These are phyloP conservation scores for Gastrolobium bilobum DNA, from an alignment of 306 rosid species.

Conservation along the genomic window DNA sequence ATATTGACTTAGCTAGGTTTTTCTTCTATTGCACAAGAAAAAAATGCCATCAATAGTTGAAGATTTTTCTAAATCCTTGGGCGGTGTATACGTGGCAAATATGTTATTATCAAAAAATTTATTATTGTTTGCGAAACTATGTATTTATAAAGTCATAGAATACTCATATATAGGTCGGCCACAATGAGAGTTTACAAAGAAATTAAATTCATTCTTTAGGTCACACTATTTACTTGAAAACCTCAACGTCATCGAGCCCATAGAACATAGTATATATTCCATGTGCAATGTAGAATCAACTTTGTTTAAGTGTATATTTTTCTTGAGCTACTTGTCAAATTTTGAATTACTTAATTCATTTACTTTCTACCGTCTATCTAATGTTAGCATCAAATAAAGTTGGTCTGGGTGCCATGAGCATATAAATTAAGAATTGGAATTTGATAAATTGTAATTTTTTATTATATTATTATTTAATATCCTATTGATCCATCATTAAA, in stretches of 20 bases:
- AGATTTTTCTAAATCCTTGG: conserved; percentile 31
- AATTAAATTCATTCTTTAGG: not conserved
- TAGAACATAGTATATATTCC: not conserved
- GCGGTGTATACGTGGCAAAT: conserved; percentile 13
- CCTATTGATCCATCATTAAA: too few species aligned
- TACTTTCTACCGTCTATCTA: not conserved
- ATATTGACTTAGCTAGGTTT: not conserved
- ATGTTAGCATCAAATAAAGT: not conserved
- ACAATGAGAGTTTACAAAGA: not conserved
- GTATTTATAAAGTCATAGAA: not conserved
- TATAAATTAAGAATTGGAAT: not conserved
- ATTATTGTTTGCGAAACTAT: not conserved
- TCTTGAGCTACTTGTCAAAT: conserved; percentile 3
- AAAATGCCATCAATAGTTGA: not conserved
- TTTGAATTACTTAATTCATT: not conserved
- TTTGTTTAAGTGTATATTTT: not conserved
- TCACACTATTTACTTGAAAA: conserved; percentile 29
- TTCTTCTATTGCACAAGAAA: not conserved
- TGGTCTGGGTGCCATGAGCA: not conserved
- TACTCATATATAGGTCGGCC: not conserved
- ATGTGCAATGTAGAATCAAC: conserved; percentile 6
- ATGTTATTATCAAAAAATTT: not conserved
- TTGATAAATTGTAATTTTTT: too few species aligned
- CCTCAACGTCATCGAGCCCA: conserved; percentile 20
- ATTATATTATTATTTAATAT: too few species aligned